phyloP scores from a whole-genome alignment of 257 asterid genomes.

The Solanum chilense region DNA sequence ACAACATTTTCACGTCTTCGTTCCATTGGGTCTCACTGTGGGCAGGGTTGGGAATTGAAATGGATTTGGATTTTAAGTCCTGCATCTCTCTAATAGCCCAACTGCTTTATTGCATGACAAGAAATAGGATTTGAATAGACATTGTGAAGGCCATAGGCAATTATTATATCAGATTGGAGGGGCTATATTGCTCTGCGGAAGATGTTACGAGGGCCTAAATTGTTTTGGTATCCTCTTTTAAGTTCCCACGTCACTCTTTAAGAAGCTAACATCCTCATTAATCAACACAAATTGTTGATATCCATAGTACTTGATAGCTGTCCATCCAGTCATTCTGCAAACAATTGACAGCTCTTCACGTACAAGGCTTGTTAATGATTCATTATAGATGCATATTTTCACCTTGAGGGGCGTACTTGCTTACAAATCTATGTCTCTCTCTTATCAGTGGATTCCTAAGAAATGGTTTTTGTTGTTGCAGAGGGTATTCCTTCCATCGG shows the following conservation, averaged over 20 bases:
- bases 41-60: neutral
- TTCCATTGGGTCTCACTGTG: neutral
- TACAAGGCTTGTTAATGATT: neutral
- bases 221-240: neutral
- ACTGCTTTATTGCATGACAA: neutral
- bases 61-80: neutral
- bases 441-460: neutral
- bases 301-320: neutral
- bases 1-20: neutral
- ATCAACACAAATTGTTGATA: neutral
- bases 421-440: too few relatives aligned
- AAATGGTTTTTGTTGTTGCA: constrained; percentile 24
- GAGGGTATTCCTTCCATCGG: constrained; percentile 96
- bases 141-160: neutral
- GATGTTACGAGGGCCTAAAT: neutral
- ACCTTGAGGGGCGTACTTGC: neutral
- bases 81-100: neutral
- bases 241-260: neutral
- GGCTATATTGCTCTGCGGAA: neutral
- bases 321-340: neutral
- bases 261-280: neutral
- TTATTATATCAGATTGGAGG: neutral
- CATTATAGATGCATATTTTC: neutral
- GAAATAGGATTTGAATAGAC: neutral
- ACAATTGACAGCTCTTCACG: neutral